These are phyloP conservation scores for Rehmannia glutinosa DNA, from an alignment of 257 asterid genomes.

Conservation along the genomic window DNA sequence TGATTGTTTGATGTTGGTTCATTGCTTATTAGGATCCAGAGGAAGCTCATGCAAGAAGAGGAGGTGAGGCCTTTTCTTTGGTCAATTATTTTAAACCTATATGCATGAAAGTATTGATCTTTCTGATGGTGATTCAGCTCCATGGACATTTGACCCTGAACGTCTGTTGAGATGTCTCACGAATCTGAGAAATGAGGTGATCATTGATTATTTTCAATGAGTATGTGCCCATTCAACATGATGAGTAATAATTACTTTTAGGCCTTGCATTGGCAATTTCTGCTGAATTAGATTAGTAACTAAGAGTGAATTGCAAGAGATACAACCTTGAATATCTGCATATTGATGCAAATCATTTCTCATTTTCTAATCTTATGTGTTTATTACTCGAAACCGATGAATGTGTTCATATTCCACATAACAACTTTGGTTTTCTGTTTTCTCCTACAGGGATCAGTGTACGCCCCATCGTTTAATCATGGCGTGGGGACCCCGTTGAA, in stretches of 20 bases:
- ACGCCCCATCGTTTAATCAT: conserved; percentile 86
- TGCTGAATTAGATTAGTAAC: background rate
- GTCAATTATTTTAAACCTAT: conserved; percentile 1
- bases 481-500: conserved; percentile 96
- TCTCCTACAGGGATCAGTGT: conserved; percentile 65
- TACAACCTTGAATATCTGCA: background rate
- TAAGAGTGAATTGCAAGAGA: background rate
- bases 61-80: conserved; percentile 45
- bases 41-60: conserved; percentile 97
- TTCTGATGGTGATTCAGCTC: conserved; percentile 53
- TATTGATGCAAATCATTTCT: background rate
- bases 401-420: background rate
- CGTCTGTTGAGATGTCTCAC: conserved; percentile 57
- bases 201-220: conserved; percentile 12
- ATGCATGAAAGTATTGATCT: conserved; percentile 14
- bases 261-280: background rate
- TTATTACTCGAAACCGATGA: background rate
- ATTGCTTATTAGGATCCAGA: conserved; percentile 59
- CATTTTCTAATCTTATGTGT: background rate
- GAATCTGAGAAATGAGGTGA: conserved; percentile 59
- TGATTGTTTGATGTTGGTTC: conserved; percentile 16
- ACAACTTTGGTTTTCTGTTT: background rate
- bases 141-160: conserved; percentile 89
- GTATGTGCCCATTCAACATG: background rate
- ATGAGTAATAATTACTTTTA: too few species aligned